A percentile compares a stretch with the other conserved stretches of the same genome.
Evolutionary conservation across 2,329 filamentous ascomycete genomes (phyloP).

Genomic region (Microdochium nivale): DNA sequence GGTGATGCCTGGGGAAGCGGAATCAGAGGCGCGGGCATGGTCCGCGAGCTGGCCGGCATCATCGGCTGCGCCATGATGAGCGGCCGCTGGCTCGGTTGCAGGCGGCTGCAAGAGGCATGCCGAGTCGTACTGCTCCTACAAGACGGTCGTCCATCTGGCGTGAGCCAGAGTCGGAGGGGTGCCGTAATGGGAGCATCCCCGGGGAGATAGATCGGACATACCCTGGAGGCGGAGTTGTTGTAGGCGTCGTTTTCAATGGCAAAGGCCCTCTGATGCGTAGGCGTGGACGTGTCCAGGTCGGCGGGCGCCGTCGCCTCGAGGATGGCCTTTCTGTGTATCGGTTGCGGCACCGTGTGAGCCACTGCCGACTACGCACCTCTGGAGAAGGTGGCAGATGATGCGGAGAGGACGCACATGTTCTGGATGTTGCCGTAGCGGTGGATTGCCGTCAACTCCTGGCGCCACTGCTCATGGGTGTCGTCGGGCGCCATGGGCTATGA

Average conservation of each 20-base stretch:
- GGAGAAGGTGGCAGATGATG: slow-evolving; percentile 1
- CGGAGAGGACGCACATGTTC: slow-evolving; percentile 40
- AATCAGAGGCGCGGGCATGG: too few species aligned
- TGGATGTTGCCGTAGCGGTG: slow-evolving; percentile 57
- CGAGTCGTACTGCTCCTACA: slow-evolving; percentile 50
- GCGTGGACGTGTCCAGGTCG: slow-evolving; percentile 3
- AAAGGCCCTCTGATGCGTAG: slow-evolving; percentile 42
- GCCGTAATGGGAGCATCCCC: too few species aligned
- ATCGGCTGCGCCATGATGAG: slow-evolving; percentile 9
- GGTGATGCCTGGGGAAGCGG: slow-evolving; percentile 24
- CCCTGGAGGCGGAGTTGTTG: slow-evolving; percentile 45
- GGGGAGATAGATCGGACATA: slow-evolving; percentile 30
- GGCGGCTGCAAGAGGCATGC: slow-evolving; percentile 22
- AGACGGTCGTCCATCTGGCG: neutral
- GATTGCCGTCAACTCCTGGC: slow-evolving; percentile 41
- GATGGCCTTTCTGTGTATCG: slow-evolving; percentile 15
- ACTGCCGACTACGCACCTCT: too few species aligned
- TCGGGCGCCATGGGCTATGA: neutral
- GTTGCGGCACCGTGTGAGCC: neutral
- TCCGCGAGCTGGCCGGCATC: slow-evolving; percentile 1
- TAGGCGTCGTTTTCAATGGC: slow-evolving; percentile 58
- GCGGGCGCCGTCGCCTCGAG: slow-evolving; percentile 10
- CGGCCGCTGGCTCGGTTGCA: slow-evolving; percentile 15
- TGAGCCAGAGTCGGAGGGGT: too few species aligned
- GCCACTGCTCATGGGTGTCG: slow-evolving; percentile 33